Conservation (phyloP, 2,329 filamentous ascomycete genomes). For the Cladophialophora immunda region DNA sequence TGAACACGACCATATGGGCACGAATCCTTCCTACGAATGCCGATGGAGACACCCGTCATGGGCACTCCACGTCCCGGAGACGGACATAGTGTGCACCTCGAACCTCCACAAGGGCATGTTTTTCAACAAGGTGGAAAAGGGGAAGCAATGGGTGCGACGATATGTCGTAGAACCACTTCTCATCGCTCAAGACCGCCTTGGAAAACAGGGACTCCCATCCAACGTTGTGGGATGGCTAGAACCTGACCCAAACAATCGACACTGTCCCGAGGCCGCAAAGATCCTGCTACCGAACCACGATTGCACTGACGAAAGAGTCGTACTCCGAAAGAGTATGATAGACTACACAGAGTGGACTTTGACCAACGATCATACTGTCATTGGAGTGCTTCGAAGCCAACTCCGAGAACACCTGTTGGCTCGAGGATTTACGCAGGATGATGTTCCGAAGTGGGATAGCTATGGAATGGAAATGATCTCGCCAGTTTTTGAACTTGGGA, state of each 20-base stretch:
- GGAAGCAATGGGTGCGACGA: slow-evolving; percentile 28
- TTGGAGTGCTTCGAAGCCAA: slow-evolving; percentile 30
- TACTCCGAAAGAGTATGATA: slow-evolving; percentile 26
- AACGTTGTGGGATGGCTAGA: slow-evolving; percentile 33
- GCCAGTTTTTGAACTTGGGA: slow-evolving; percentile 27
- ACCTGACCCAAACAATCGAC: slow-evolving; percentile 6
- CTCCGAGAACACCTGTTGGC: slow-evolving; percentile 15
- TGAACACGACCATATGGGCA: background rate
- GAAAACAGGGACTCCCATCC: slow-evolving; percentile 9
- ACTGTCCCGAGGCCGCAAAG: slow-evolving; percentile 5
- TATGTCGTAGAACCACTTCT: slow-evolving; percentile 36
- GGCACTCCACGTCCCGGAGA: slow-evolving; percentile 32
- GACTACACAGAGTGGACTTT: slow-evolving; percentile 38
- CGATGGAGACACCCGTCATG: slow-evolving; percentile 29
- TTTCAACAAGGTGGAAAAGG: slow-evolving; percentile 1
- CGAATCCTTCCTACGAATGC: slow-evolving; percentile 23
- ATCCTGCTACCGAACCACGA: slow-evolving; percentile 14
- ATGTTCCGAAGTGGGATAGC: slow-evolving; percentile 29
- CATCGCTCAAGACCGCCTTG: slow-evolving; percentile 26
- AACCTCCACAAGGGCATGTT: slow-evolving; percentile 17
- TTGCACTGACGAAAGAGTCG: slow-evolving; percentile 1
- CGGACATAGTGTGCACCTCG: slow-evolving; percentile 19
- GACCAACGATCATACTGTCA: slow-evolving; percentile 36
- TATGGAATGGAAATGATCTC: slow-evolving; percentile 32
- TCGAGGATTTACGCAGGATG: background rate